Conservation (phyloP, 495 filamentous ascomycete genomes). For the Aspergillus nanangensis region DNA sequence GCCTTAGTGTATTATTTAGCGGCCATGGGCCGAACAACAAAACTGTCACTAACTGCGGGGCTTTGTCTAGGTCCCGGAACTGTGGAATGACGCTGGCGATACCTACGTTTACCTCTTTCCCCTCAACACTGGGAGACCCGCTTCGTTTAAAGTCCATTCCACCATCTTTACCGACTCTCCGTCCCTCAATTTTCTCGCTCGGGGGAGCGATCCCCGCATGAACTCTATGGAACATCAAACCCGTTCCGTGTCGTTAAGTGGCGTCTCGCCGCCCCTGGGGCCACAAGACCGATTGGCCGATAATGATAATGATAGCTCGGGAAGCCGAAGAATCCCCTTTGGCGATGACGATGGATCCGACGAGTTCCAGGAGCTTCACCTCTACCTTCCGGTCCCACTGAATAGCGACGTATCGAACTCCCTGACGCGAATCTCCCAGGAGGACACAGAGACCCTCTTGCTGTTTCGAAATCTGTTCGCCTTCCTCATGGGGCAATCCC, state of each 20-base stretch:
- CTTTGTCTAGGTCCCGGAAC: slow-evolving; percentile 61
- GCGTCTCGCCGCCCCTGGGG: slow-evolving; percentile 38
- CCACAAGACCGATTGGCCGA: slow-evolving; percentile 31
- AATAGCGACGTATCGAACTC: slow-evolving; percentile 44
- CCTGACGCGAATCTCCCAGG: slow-evolving; percentile 33
- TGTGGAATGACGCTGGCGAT: slow-evolving; percentile 84
- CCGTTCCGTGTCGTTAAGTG: slow-evolving; percentile 35
- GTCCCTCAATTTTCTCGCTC: slow-evolving; percentile 63
- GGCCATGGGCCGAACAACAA: too few species aligned
- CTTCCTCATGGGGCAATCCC: slow-evolving; percentile 72
- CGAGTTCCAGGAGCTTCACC: slow-evolving; percentile 54
- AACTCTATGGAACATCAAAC: slow-evolving; percentile 31
- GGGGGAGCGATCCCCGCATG: slow-evolving; percentile 49
- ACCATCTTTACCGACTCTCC: slow-evolving; percentile 66
- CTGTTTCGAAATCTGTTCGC: slow-evolving; percentile 87
- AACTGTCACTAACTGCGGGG: slow-evolving; percentile 1
- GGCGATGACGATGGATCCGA: slow-evolving; percentile 34
- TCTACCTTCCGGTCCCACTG: slow-evolving; percentile 63
- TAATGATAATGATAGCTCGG: slow-evolving; percentile 39
- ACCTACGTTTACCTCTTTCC: slow-evolving; percentile 82
- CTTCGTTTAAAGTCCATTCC: slow-evolving; percentile 77
- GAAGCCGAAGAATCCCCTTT: slow-evolving; percentile 38
- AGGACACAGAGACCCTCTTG: slow-evolving; percentile 66
- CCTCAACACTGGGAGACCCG: slow-evolving; percentile 54
- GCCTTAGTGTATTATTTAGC: too few species aligned